Conservation (phyloP, 2,329 filamentous ascomycete species). For the Elsinoe arachidis region DNA sequence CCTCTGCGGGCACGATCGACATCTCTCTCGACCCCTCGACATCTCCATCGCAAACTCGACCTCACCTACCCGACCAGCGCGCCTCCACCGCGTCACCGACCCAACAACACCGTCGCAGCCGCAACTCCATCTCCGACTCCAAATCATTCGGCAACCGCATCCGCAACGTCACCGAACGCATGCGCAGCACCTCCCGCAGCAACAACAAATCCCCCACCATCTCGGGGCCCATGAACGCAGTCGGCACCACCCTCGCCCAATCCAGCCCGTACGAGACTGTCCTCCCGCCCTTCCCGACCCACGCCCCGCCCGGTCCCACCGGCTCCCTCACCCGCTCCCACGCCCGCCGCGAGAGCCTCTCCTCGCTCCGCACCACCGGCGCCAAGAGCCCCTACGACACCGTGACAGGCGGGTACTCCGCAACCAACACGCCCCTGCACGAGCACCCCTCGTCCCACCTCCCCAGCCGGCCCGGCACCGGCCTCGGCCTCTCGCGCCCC, state of each 20-base stretch:
- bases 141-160: slow-evolving; percentile 48
- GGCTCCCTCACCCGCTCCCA: not conserved
- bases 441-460: not conserved
- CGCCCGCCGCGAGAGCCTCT: slow-evolving; percentile 17
- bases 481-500: not conserved
- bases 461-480: not conserved
- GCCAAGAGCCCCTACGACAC: slow-evolving; percentile 26
- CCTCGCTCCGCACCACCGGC: slow-evolving; percentile 15
- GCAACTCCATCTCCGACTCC: slow-evolving; percentile 49
- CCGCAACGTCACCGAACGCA: slow-evolving; percentile 48
- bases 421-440: not conserved
- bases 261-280: slow-evolving; percentile 36
- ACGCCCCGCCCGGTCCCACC: slow-evolving; percentile 12
- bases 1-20: slow-evolving; percentile 8
- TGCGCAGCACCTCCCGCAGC: slow-evolving; percentile 49
- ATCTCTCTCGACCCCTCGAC: slow-evolving; percentile 21
- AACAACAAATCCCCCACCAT: slow-evolving; percentile 41
- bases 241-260: slow-evolving; percentile 16
- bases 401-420: not conserved
- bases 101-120: slow-evolving; percentile 43
- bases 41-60: slow-evolving; percentile 25
- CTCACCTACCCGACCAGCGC: slow-evolving; percentile 13
- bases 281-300: slow-evolving; percentile 22
- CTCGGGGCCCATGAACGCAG: slow-evolving; percentile 19
- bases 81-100: slow-evolving; percentile 24